These are phyloP conservation scores for Tetrastigma voinierianum DNA, from an alignment of 164 flowering plant genomes.

Conservation along the genomic window DNA sequence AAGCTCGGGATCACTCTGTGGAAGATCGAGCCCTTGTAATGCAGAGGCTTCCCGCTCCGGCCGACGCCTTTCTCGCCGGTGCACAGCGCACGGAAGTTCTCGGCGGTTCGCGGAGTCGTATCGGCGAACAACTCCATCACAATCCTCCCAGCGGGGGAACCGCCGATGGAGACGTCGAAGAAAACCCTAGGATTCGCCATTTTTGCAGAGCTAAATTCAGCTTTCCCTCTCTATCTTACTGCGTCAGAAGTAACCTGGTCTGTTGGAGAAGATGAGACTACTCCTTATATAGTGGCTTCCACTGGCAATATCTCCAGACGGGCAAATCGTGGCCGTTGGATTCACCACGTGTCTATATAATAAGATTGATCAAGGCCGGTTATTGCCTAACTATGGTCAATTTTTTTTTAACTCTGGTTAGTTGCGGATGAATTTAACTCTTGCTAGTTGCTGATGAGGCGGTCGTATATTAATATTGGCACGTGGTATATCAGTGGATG, in stretches of 20 bases:
- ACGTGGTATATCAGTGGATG: background rate
- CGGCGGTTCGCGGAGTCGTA: slow-evolving; percentile 55
- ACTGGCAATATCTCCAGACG: slow-evolving; percentile 2
- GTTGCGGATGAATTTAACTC: background rate
- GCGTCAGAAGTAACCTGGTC: too few relatives aligned
- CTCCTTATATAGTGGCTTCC: slow-evolving; percentile 9
- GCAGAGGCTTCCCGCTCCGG: slow-evolving; percentile 65
- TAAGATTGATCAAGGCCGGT: too few relatives aligned
- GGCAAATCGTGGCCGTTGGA: slow-evolving; percentile 7
- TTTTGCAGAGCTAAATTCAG: slow-evolving; percentile 5
- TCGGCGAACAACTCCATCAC: slow-evolving; percentile 83
- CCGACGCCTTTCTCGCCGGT: slow-evolving; percentile 85
- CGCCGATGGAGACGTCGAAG: slow-evolving; percentile 79
- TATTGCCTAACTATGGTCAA: too few relatives aligned
- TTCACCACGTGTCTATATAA: slow-evolving; percentile 15
- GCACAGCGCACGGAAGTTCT: slow-evolving; percentile 86
- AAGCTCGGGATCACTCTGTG: slow-evolving; percentile 73
- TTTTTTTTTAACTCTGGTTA: background rate
- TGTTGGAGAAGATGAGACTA: background rate
- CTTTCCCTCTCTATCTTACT: background rate
- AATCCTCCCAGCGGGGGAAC: slow-evolving; percentile 58
- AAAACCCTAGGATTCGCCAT: slow-evolving; percentile 74
- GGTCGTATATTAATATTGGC: background rate
- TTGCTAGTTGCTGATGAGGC: background rate
- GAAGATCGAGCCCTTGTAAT: slow-evolving; percentile 71